Evolutionary conservation across 31 red algal genomes (phyloP).

Genomic region (Odonthalia washingtoniensis): DNA sequence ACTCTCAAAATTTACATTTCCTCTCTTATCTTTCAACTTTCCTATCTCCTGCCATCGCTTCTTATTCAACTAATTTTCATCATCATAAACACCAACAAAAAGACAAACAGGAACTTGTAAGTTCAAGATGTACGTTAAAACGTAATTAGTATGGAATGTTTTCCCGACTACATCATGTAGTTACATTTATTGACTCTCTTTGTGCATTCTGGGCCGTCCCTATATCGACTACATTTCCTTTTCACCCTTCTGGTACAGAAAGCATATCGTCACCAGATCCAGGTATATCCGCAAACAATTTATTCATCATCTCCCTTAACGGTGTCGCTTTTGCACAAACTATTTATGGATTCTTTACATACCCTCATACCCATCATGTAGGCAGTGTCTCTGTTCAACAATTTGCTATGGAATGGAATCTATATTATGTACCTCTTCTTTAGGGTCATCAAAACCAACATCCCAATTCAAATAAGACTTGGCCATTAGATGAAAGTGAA

Average conservation of each 20-base stretch:
- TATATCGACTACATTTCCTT: slow-evolving; percentile 11
- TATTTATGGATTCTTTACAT: not conserved
- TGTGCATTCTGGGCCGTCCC: slow-evolving; percentile 41
- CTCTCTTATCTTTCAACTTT: too few species aligned
- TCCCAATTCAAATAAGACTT: not conserved
- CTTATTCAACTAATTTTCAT: too few species aligned
- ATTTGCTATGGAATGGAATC: too few species aligned
- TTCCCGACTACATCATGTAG: slow-evolving; percentile 6
- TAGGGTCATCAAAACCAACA: too few species aligned
- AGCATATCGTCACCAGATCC: not conserved
- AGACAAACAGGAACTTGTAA: too few species aligned
- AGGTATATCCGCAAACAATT: not conserved
- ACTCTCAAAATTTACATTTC: too few species aligned
- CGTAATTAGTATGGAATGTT: slow-evolving; percentile 27
- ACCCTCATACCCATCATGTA: not conserved
- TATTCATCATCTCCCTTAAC: slow-evolving; percentile 32
- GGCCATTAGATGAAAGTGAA: slow-evolving; percentile 44
- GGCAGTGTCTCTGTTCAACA: not conserved
- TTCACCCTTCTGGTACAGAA: slow-evolving; percentile 17
- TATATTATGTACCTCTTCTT: too few species aligned
- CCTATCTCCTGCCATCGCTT: too few species aligned
- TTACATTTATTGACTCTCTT: slow-evolving; percentile 27
- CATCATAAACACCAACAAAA: too few species aligned
- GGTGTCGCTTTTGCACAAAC: slow-evolving; percentile 17
- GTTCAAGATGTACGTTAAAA: too few species aligned